phyloP scores from a whole-genome alignment of 78 protist genomes.

The Cavenderia fasciculata region DNA sequence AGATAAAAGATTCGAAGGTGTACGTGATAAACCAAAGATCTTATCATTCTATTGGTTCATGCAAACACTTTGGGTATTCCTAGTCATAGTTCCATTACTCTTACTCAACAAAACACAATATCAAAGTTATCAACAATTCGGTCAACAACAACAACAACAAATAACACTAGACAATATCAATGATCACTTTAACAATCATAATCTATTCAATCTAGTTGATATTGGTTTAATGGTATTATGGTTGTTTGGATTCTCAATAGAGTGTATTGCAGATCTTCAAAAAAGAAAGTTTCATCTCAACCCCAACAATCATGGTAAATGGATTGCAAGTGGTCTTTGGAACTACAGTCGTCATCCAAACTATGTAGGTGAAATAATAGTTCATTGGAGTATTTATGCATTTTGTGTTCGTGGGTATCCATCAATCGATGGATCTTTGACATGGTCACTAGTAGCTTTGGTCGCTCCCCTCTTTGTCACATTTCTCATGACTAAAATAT shows the following conservation, averaged over 20 bases:
- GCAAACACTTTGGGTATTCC: conserved; percentile 19
- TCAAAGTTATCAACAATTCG: neutral
- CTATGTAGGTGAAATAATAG: conserved; percentile 25
- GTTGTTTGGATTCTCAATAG: neutral
- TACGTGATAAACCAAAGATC: conserved; percentile 11
- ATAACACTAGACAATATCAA: neutral
- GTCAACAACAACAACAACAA: neutral
- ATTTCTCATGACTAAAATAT: conserved; percentile 21
- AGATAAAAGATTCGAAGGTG: conserved; percentile 51
- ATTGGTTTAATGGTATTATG: neutral
- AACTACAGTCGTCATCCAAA: conserved; percentile 51
- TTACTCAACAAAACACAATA: neutral
- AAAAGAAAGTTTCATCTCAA: neutral
- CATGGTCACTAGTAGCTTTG: neutral
- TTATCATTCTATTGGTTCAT: conserved; percentile 31
- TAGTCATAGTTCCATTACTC: neutral
- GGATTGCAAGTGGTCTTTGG: conserved; percentile 31
- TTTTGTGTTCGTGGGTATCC: neutral
- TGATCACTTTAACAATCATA: neutral
- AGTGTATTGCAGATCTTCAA: conserved; percentile 24
- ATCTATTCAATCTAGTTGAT: conserved; percentile 1
- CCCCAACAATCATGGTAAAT: conserved; percentile 11
- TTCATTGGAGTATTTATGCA: conserved; percentile 4
- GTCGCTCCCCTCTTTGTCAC: neutral
- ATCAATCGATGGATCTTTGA: neutral